Evolutionary conservation across 2,329 filamentous ascomycete species (phyloP).

Genomic region (Coniochaeta sp.): DNA sequence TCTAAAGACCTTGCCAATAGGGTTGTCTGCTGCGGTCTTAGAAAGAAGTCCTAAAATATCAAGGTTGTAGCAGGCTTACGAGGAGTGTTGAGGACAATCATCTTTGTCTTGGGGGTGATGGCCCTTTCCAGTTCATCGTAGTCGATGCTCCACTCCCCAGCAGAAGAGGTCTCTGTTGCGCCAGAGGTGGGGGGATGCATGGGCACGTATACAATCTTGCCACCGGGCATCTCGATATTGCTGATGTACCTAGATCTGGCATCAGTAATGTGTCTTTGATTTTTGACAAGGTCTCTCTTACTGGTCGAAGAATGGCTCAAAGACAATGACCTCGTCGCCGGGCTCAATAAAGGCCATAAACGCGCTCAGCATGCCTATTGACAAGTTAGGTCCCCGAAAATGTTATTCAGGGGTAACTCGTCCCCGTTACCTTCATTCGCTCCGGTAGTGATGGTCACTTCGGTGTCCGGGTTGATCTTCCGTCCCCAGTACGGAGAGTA

Average conservation of each 20-base stretch:
- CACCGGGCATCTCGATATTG: constrained; percentile 98
- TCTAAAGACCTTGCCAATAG: constrained; percentile 89
- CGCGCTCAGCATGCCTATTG: constrained; percentile 79
- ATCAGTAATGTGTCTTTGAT: neutral
- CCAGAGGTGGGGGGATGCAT: constrained; percentile 82
- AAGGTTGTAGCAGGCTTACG: constrained; percentile 22
- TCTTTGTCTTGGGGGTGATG: constrained; percentile 83
- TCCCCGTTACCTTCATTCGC: constrained; percentile 58
- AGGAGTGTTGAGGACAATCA: constrained; percentile 83
- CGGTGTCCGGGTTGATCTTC: constrained; percentile 76
- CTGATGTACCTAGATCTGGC: constrained; percentile 48
- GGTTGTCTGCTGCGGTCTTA: constrained; percentile 59
- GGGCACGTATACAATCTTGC: constrained; percentile 92
- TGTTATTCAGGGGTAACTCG: neutral
- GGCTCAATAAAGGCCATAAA: constrained; percentile 97
- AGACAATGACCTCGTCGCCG: constrained; percentile 94
- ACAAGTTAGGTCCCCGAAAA: neutral
- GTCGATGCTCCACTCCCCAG: constrained; percentile 75
- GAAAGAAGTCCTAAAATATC: neutral
- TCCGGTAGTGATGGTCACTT: constrained; percentile 90
- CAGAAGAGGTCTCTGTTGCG: constrained; percentile 70
- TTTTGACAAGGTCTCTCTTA: constrained; percentile 21
- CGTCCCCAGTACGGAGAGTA: constrained; percentile 88
- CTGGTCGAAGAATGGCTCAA: constrained; percentile 99
- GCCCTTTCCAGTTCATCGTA: constrained; percentile 20